Evolutionary conservation across 352 stramenopile species (phyloP).

Genomic region (Globisporangium apiculatum): DNA sequence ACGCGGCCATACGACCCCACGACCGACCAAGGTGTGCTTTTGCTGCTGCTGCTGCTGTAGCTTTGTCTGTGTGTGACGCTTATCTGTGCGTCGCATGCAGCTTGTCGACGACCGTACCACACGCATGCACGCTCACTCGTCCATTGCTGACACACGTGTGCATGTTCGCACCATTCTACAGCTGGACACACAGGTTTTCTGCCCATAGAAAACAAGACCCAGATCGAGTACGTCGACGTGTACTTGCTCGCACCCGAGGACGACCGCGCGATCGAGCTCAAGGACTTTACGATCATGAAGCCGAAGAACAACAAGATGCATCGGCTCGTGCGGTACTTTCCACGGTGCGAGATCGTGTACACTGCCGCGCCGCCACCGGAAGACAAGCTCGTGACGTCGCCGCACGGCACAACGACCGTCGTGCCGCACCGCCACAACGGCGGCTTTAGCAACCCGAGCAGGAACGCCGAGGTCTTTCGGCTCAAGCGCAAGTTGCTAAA

Average conservation of each 20-base stretch:
- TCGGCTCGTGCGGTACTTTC: conserved; percentile 56
- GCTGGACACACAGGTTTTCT: background rate
- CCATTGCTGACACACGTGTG: too few relatives aligned
- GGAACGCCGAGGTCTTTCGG: conserved; percentile 59
- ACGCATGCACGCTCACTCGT: too few relatives aligned
- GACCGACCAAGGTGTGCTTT: conserved; percentile 5
- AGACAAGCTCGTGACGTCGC: conserved; percentile 49
- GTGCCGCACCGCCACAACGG: conserved; percentile 52
- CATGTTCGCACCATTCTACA: background rate
- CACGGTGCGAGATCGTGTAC: conserved; percentile 68
- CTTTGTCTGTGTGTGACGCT: too few relatives aligned
- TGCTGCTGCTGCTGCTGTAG: too few relatives aligned
- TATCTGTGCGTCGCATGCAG: background rate
- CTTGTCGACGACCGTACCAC: too few relatives aligned
- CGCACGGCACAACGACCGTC: conserved; percentile 41
- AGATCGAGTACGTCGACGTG: conserved; percentile 62
- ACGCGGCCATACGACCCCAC: conserved; percentile 11
- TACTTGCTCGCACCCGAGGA: conserved; percentile 67
- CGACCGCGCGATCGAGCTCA: conserved; percentile 51
- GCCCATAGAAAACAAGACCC: background rate
- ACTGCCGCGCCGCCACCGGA: conserved; percentile 48
- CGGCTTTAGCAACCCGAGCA: conserved; percentile 67
- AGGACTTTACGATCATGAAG: conserved; percentile 82
- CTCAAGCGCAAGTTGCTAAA: conserved; percentile 58
- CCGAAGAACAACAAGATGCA: conserved; percentile 77